Conservation (phyloP, 805 yeast species). For the Saccharomycopsis oosterbeekiorum region DNA sequence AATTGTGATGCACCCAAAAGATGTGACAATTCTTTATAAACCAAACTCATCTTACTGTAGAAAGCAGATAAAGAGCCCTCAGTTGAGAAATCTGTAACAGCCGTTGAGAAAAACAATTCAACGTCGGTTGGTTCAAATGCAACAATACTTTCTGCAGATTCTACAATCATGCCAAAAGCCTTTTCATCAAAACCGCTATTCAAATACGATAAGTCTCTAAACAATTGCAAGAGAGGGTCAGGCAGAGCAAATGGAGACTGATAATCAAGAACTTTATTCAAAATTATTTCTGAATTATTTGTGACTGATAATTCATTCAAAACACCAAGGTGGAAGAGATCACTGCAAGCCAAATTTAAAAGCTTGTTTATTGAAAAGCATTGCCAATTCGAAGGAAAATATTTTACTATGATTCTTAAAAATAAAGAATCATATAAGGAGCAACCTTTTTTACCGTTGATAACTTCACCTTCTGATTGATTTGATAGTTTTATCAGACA, state of each 20-base stretch:
- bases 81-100: slow-evolving; percentile 21
- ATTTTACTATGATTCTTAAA: slow-evolving; percentile 8
- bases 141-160: slow-evolving; percentile 25
- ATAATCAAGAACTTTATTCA: slow-evolving; percentile 1
- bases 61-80: slow-evolving; percentile 27
- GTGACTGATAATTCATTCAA: slow-evolving; percentile 7
- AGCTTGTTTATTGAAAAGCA: slow-evolving; percentile 1
- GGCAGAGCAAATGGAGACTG: slow-evolving; percentile 2
- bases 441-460: background rate
- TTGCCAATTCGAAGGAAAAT: background rate
- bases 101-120: slow-evolving; percentile 21
- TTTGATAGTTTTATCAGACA: slow-evolving; percentile 17
- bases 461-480: background rate
- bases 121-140: slow-evolving; percentile 20
- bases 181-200: slow-evolving; percentile 22
- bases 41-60: slow-evolving; percentile 29
- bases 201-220: slow-evolving; percentile 22
- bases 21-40: slow-evolving; percentile 27
- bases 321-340: slow-evolving; percentile 15
- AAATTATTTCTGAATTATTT: slow-evolving; percentile 6
- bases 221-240: slow-evolving; percentile 19
- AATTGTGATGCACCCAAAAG: slow-evolving; percentile 30
- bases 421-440: slow-evolving; percentile 14
- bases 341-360: slow-evolving; percentile 19
- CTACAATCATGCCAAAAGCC: slow-evolving; percentile 26